Conservation (phyloP, 306 rosid species). For the Astragalus membranaceus region DNA sequence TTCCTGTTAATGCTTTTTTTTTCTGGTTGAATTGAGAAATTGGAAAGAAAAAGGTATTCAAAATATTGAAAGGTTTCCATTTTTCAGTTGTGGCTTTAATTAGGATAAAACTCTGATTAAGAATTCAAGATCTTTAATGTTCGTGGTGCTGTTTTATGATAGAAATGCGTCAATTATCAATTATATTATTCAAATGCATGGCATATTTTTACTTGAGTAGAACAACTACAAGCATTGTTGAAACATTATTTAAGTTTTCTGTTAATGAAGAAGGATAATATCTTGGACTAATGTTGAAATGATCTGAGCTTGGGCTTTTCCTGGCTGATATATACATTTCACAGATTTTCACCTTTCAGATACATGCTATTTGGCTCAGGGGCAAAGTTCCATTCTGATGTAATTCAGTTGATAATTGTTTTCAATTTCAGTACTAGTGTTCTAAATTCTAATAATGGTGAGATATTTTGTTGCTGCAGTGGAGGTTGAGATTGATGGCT, state of each 20-base stretch:
- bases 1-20: background rate
- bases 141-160: background rate
- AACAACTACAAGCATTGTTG: background rate
- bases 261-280: background rate
- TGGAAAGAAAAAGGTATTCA: background rate
- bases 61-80: no score
- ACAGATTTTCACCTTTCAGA: background rate
- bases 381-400: background rate
- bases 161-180: background rate
- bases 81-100: background rate
- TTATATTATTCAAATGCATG: background rate
- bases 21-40: background rate
- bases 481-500: slow-evolving; percentile 68
- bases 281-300: background rate
- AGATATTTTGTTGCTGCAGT: slow-evolving; percentile 50
- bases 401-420: background rate
- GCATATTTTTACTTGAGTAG: background rate
- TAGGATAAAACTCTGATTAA: background rate
- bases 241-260: background rate
- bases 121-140: background rate
- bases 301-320: background rate
- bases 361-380: background rate
- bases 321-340: background rate
- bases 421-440: background rate
- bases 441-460: no score